These are phyloP conservation scores for Solanum verrucosum DNA, from an alignment of 257 asterid genomes.

Conservation along the genomic window DNA sequence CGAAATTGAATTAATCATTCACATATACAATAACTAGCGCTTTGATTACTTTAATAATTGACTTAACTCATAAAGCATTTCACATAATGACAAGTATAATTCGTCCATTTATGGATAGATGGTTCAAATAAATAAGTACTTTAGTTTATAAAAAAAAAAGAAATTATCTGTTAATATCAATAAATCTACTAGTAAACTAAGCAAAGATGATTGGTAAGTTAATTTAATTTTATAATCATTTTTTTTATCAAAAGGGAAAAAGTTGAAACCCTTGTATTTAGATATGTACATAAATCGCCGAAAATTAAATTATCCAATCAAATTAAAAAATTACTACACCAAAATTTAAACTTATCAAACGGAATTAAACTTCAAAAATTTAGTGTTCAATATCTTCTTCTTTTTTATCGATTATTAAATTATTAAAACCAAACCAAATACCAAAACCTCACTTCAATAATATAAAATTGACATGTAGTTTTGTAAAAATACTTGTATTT, in stretches of 20 bases:
- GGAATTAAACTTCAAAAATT: background rate
- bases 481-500: too few species aligned
- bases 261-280: too few species aligned
- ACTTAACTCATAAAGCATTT: background rate
- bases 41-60: background rate
- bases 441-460: background rate
- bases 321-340: background rate
- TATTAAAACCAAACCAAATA: background rate
- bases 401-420: background rate
- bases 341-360: background rate
- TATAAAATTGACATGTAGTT: background rate
- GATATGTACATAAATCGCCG: background rate
- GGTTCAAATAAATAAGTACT: background rate
- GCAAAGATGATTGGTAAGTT: background rate
- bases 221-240: background rate
- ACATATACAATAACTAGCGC: accelerated
- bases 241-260: background rate
- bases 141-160: background rate
- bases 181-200: background rate
- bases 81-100: background rate
- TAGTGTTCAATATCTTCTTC: background rate
- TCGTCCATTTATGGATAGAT: background rate
- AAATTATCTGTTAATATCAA: background rate
- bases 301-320: background rate
- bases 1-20: background rate